Base-by-base conservation (phyloP, 495 filamentous ascomycete genomes). In the Neurospora sp. region DNA sequence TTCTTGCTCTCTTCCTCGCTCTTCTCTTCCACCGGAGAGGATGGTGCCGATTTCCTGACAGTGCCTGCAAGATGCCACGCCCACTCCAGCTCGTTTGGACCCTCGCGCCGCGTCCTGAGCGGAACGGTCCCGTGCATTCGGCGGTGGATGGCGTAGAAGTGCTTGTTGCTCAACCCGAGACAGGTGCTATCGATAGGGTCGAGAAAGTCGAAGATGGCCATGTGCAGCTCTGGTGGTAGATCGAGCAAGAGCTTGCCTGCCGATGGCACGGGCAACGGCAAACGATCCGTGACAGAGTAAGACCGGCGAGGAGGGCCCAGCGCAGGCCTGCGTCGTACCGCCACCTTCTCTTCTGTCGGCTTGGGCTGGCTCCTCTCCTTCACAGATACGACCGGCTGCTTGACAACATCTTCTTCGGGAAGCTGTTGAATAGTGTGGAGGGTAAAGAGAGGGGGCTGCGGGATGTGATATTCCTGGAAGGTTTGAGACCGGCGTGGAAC, bases 141-240 rank as follows among this genome's bases (percentile, higher is more conserved):
- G 39, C 82, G 81, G 81, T 85, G 86, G 72, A 88, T 83, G n/a
- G 79, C 77, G 79, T 88, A 88, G 73, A 87, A 83, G 72, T 84
- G 82, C 69, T 76, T 77, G 80, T 80, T 84, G 14, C 88, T 86
- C 23, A 90, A 80, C 14, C 85, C 86, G 14, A 91, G 83, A 75
- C 85, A 85, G 72, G 85, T 84, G 78, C 84, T 83, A 77, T 89
- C 87, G 76, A 88, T 87, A 37, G 86, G 83, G 75, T 87, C 84
- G 37, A 91, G 83, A 76, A 85, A 84, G 75, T 85, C 81, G 73
- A 86, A 83, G 74, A 91, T 84, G 69, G 85, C 80, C 66, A 84
- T 83, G 71, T 90, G 89, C 14, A 91, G 78, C 77, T 91, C 90
- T 0, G 85, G 77, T 14, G 90, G 89, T 20, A 91, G 84, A 44